Evolutionary conservation across 2,329 filamentous ascomycete genomes (phyloP).

Genomic region (Neofusicoccum laricinum): DNA sequence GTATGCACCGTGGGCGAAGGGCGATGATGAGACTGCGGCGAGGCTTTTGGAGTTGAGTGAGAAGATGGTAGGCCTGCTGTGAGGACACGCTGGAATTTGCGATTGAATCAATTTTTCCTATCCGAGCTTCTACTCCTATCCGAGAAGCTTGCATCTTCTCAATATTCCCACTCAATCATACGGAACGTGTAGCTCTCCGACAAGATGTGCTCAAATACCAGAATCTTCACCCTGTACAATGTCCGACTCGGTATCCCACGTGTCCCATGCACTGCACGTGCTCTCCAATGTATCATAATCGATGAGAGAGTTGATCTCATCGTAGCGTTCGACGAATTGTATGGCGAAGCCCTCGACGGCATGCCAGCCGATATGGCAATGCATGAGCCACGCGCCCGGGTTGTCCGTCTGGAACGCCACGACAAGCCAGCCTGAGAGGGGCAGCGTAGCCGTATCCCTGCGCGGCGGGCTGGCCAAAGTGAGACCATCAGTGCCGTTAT

Average conservation of each 20-base stretch:
- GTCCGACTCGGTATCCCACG: neutral
- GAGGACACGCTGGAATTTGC: too few relatives aligned
- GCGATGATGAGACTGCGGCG: too few relatives aligned
- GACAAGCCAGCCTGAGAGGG: slow-evolving; percentile 42
- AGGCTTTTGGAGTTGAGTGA: too few relatives aligned
- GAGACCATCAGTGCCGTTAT: slow-evolving; percentile 28
- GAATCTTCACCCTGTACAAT: slow-evolving; percentile 2
- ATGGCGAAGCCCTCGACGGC: slow-evolving; percentile 44
- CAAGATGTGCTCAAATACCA: neutral
- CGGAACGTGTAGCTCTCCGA: too few relatives aligned
- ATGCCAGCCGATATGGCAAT: slow-evolving; percentile 23
- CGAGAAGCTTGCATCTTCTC: too few relatives aligned
- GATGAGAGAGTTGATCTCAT: slow-evolving; percentile 22
- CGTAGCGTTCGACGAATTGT: slow-evolving; percentile 50
- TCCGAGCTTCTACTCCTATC: too few relatives aligned
- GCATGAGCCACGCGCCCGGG: slow-evolving; percentile 41
- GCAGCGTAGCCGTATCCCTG: slow-evolving; percentile 29
- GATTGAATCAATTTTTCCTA: too few relatives aligned
- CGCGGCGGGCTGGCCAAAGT: slow-evolving; percentile 38
- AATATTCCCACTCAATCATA: too few relatives aligned
- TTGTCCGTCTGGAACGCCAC: slow-evolving; percentile 54
- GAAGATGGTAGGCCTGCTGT: too few relatives aligned
- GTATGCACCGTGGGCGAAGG: too few relatives aligned
- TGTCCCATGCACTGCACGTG: slow-evolving; percentile 6
- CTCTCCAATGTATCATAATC: slow-evolving; percentile 5